phyloP scores from a whole-genome alignment of 2,329 filamentous ascomycete species.

The Zymoseptoria pseudotritici region DNA sequence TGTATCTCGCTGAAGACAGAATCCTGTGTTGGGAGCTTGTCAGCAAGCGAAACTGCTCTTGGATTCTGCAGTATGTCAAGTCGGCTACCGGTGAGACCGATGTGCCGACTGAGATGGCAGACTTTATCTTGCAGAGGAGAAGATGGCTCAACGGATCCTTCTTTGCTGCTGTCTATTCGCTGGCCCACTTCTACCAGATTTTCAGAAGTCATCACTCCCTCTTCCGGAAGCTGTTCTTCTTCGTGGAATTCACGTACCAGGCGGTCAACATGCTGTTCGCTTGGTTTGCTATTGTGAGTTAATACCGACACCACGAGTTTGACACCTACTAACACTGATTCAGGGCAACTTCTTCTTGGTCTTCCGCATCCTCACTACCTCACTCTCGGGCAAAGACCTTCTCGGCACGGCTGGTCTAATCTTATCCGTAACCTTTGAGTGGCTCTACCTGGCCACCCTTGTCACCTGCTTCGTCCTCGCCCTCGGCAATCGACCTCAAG shows the following conservation, averaged over 20 bases:
- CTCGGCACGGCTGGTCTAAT: slow-evolving; percentile 72
- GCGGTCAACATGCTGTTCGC: slow-evolving; percentile 96
- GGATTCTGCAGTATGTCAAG: slow-evolving; percentile 98
- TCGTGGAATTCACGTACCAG: slow-evolving; percentile 90
- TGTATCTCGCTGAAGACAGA: slow-evolving; percentile 98
- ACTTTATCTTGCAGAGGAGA: slow-evolving; percentile 90
- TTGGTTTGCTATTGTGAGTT: slow-evolving; percentile 80
- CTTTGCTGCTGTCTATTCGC: slow-evolving; percentile 92
- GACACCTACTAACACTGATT: slow-evolving; percentile 1
- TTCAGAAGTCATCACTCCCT: slow-evolving; percentile 88
- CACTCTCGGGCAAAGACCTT: slow-evolving; percentile 61
- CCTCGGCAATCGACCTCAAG: slow-evolving; percentile 88
- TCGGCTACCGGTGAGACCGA: slow-evolving; percentile 95
- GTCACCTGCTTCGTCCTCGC: slow-evolving; percentile 93
- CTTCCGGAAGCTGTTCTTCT: slow-evolving; percentile 78
- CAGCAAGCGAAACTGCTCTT: slow-evolving; percentile 92
- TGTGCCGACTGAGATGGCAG: slow-evolving; percentile 86
- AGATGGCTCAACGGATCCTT: slow-evolving; percentile 98
- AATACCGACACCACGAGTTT: neutral
- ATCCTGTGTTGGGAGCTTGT: slow-evolving; percentile 98
- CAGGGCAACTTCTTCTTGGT: slow-evolving; percentile 95
- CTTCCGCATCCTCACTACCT: slow-evolving; percentile 91
- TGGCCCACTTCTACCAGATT: slow-evolving; percentile 92
- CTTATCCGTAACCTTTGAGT: slow-evolving; percentile 85
- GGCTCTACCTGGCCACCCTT: slow-evolving; percentile 85